Percentiles rank a stretch among this genome's conserved stretches.
These are phyloP conservation scores for Trichoderma polysporum DNA, from an alignment of 2,329 filamentous ascomycete genomes.

Conservation along the genomic window DNA sequence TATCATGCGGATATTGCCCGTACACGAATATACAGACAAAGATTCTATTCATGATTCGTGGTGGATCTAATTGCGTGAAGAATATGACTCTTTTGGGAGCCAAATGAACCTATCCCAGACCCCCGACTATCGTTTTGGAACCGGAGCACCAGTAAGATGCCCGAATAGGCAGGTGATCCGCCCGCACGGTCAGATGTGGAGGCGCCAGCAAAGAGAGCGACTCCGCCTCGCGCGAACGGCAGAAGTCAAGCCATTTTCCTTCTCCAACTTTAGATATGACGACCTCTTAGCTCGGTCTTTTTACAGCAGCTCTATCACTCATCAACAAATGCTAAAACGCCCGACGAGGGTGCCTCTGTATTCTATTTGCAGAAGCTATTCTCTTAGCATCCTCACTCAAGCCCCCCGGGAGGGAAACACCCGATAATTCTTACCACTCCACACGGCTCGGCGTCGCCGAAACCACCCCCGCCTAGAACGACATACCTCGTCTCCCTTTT, in stretches of 20 bases:
- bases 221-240: neutral
- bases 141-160: neutral
- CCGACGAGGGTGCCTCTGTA: neutral
- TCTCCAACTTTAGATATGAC: neutral
- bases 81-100: neutral
- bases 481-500: no score
- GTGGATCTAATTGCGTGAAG: neutral
- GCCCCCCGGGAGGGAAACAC: no score
- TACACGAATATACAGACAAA: neutral
- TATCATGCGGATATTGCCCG: neutral
- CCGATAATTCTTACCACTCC: neutral
- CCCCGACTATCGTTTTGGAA: neutral
- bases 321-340: no score
- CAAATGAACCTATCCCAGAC: neutral
- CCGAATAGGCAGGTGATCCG: conserved; percentile 2
- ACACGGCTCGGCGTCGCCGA: neutral
- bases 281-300: no score
- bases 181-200: neutral
- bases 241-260: neutral
- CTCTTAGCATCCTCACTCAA: neutral
- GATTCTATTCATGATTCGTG: neutral
- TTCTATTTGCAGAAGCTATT: neutral
- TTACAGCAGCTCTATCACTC: no score
- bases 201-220: neutral
- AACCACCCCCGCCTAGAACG: no score